Conservation (phyloP, 495 filamentous ascomycete species). For the Lepraria neglecta region DNA sequence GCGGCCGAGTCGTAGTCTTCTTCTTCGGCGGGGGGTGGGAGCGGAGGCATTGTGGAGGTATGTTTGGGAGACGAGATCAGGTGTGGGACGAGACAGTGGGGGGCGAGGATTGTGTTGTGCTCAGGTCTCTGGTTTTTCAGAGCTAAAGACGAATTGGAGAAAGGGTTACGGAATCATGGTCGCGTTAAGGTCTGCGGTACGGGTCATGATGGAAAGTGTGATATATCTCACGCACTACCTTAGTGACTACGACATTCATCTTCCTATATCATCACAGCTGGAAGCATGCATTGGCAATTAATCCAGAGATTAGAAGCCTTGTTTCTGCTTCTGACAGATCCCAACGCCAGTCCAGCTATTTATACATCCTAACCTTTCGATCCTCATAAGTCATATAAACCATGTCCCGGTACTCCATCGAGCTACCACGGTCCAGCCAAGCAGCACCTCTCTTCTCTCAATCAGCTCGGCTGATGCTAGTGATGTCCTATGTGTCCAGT, state of each 20-base stretch:
- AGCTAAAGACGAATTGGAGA: background rate
- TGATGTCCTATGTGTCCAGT: too few species aligned
- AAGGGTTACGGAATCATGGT: too few species aligned
- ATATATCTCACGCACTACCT: too few species aligned
- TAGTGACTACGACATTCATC: too few species aligned
- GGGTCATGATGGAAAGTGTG: background rate
- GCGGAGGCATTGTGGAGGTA: constrained; percentile 17
- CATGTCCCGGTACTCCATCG: background rate
- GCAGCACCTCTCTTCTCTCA: background rate
- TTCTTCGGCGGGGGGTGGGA: constrained; percentile 14
- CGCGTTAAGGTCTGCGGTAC: background rate
- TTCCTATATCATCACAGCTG: too few species aligned
- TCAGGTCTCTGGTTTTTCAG: too few species aligned
- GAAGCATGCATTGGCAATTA: too few species aligned
- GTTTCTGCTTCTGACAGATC: background rate
- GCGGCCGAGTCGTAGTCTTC: constrained; percentile 27
- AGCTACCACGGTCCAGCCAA: constrained; percentile 13
- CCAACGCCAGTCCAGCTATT: background rate
- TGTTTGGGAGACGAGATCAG: background rate
- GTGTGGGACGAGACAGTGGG: background rate
- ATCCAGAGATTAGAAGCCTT: too few species aligned
- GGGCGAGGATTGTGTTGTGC: background rate
- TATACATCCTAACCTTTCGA: background rate
- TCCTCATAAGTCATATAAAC: background rate
- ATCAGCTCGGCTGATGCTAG: background rate